phyloP scores from a whole-genome alignment of 1,139 yeast genomes.

The Pichia sp. region DNA sequence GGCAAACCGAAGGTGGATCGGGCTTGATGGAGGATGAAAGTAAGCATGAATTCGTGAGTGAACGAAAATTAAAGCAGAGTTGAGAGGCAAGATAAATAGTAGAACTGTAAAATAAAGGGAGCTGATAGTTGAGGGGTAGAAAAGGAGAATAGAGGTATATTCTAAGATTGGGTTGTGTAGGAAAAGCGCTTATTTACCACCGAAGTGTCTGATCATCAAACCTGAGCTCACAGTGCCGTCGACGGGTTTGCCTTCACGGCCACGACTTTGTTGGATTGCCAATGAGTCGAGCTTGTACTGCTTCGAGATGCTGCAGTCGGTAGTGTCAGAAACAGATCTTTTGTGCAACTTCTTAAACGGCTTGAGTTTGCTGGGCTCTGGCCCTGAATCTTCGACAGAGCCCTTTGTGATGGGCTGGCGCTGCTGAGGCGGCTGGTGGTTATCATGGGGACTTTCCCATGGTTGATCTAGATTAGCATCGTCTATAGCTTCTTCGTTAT shows the following conservation, averaged over 20 bases:
- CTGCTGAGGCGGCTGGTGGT: no score
- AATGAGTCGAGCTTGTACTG: background rate
- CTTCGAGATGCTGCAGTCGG: background rate
- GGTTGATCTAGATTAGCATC: background rate
- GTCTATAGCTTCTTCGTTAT: background rate
- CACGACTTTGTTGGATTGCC: background rate
- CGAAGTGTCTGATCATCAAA: background rate
- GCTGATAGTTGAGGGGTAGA: background rate
- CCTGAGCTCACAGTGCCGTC: background rate
- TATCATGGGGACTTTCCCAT: no score
- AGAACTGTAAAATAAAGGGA: background rate
- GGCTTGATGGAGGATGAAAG: no score
- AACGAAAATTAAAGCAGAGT: background rate
- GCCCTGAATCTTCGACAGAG: background rate
- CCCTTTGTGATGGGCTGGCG: no score
- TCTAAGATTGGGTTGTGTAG: background rate
- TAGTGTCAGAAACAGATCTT: conserved; percentile 4
- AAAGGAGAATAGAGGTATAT: background rate
- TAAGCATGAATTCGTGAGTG: background rate
- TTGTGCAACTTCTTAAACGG: conserved; percentile 1
- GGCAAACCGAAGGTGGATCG: background rate
- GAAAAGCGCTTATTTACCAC: background rate
- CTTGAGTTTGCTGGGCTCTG: background rate
- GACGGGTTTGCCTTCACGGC: background rate
- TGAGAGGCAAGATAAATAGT: background rate